Conservation (phyloP, 2,329 filamentous ascomycete genomes). For the Trichoderma sp. region DNA sequence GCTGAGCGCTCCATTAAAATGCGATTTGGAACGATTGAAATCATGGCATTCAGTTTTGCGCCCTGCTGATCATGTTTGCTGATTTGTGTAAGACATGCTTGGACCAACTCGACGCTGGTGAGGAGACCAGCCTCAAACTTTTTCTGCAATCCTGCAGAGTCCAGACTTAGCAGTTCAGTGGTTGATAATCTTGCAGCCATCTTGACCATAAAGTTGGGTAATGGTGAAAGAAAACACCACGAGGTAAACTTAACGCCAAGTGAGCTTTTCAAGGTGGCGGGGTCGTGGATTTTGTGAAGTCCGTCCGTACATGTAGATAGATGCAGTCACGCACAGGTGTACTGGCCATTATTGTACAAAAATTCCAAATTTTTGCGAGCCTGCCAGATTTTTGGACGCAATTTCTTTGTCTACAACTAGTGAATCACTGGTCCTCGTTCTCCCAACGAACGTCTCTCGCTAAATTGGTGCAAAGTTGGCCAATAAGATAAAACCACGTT, state of each 20-base stretch:
- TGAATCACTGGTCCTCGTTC: background rate
- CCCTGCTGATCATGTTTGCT: background rate
- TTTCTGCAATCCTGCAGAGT: background rate
- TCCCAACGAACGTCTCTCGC: background rate
- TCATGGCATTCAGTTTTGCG: background rate
- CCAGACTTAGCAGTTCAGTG: background rate
- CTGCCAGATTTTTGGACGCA: background rate
- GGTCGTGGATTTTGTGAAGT: background rate
- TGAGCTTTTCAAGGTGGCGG: background rate
- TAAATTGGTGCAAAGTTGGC: background rate
- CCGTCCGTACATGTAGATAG: background rate
- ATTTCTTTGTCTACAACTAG: background rate
- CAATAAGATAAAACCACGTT: background rate
- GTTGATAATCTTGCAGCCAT: background rate
- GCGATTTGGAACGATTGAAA: background rate
- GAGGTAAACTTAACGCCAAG: background rate
- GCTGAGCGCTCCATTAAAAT: background rate
- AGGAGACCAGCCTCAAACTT: background rate
- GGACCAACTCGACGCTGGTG: background rate
- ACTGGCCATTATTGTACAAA: background rate
- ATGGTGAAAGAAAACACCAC: background rate
- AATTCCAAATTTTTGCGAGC: background rate
- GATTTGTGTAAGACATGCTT: background rate
- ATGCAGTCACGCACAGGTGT: background rate
- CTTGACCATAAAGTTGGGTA: background rate